These are phyloP conservation scores for Hypoxylon crocopeplum DNA, from an alignment of 495 filamentous ascomycete genomes.

Conservation along the genomic window DNA sequence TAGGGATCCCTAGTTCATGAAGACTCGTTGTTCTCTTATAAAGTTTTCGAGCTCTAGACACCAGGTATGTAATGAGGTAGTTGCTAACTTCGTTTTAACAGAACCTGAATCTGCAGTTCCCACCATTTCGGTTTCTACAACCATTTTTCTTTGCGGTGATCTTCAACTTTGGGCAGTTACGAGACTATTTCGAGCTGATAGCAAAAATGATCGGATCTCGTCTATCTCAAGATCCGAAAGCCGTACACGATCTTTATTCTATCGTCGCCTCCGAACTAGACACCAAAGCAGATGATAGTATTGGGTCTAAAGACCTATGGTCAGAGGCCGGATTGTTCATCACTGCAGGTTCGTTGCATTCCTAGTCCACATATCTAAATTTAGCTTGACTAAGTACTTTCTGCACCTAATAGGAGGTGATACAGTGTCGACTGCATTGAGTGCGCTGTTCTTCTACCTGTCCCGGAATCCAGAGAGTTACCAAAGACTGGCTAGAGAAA, in stretches of 20 bases:
- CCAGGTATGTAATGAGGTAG: too few species aligned
- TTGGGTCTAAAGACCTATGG: constrained; percentile 19
- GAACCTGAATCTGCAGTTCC: too few species aligned
- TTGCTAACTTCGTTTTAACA: too few species aligned
- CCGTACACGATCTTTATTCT: constrained; percentile 28
- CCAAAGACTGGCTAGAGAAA: constrained; percentile 48
- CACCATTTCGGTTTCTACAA: too few species aligned
- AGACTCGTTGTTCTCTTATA: too few species aligned
- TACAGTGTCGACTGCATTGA: constrained; percentile 16
- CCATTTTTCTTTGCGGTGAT: too few species aligned
- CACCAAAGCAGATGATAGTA: background rate
- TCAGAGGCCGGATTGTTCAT: constrained; percentile 29
- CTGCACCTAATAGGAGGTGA: constrained; percentile 7
- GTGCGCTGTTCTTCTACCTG: constrained; percentile 22
- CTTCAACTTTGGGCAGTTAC: too few species aligned
- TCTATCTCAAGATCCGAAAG: constrained; percentile 6
- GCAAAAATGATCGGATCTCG: constrained; percentile 24
- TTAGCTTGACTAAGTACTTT: background rate
- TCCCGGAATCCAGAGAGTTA: constrained; percentile 46
- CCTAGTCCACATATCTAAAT: background rate
- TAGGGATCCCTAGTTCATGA: too few species aligned
- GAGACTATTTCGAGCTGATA: constrained; percentile 4
- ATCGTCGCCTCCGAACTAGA: constrained; percentile 52
- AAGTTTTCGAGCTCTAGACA: too few species aligned
- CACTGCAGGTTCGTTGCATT: constrained; percentile 9